A percentile compares a stretch with the other conserved stretches of the same genome.
These are phyloP conservation scores for Besnoitia besnoiti DNA, from an alignment of 169 alveolate species.

Conservation along the genomic window DNA sequence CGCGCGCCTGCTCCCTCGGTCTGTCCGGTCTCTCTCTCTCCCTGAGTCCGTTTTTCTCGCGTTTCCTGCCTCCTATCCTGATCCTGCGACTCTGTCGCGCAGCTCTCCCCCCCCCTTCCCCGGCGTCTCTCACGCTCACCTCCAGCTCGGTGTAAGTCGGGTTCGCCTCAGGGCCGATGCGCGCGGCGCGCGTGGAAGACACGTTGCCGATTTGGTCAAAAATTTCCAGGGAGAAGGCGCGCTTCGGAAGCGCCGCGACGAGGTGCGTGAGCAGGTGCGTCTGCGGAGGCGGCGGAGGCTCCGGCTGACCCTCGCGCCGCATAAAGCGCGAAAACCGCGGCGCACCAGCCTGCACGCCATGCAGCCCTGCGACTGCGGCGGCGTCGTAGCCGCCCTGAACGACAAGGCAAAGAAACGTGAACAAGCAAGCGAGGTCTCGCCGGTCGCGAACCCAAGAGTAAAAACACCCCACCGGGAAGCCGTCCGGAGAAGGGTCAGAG, in stretches of 20 bases:
- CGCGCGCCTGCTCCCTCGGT: neutral
- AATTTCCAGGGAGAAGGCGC: slow-evolving; percentile 38
- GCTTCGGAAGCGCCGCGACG: slow-evolving; percentile 55
- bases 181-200: slow-evolving; percentile 48
- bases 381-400: slow-evolving; percentile 59
- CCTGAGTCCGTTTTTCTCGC: neutral
- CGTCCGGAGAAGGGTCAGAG: too few relatives aligned
- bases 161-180: slow-evolving; percentile 47
- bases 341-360: slow-evolving; percentile 64
- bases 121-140: neutral
- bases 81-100: too few relatives aligned
- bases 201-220: slow-evolving; percentile 59
- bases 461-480: too few relatives aligned
- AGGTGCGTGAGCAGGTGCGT: slow-evolving; percentile 51
- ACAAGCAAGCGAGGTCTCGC: neutral
- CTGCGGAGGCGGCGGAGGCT: slow-evolving; percentile 33
- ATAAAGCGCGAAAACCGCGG: slow-evolving; percentile 47
- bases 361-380: slow-evolving; percentile 48
- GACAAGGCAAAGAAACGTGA: too few relatives aligned
- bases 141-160: slow-evolving; percentile 60
- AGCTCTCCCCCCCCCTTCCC: neutral
- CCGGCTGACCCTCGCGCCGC: slow-evolving; percentile 16
- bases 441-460: too few relatives aligned
- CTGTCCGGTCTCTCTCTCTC: neutral
- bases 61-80: neutral